phyloP scores from a whole-genome alignment of 345 rosid genomes.

The Populus davidiana region DNA sequence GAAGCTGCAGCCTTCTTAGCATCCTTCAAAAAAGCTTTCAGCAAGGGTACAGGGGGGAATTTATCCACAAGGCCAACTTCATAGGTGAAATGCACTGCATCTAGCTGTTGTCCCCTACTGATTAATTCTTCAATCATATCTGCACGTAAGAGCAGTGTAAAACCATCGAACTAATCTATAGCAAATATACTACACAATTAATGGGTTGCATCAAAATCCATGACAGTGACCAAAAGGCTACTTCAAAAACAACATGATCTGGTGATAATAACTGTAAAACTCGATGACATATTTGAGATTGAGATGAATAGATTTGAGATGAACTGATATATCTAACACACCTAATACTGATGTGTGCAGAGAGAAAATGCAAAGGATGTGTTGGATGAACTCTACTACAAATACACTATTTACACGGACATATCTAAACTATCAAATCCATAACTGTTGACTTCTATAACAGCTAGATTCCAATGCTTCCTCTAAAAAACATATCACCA shows the following conservation, averaged over 20 bases:
- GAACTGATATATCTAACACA: neutral
- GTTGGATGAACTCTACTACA: no score
- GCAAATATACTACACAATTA: neutral
- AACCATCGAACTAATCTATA: neutral
- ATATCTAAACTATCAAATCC: no score
- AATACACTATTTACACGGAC: no score
- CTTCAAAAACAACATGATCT: neutral
- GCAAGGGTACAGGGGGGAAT: slow-evolving; percentile 86
- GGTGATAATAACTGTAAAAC: neutral
- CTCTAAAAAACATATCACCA: no score
- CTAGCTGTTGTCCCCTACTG: slow-evolving; percentile 91
- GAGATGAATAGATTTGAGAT: neutral
- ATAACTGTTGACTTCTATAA: no score
- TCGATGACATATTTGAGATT: neutral
- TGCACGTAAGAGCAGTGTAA: slow-evolving; percentile 20
- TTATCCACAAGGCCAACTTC: slow-evolving; percentile 85
- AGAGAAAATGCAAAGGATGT: no score
- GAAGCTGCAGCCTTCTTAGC: slow-evolving; percentile 87
- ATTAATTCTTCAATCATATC: slow-evolving; percentile 88
- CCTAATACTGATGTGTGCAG: no score
- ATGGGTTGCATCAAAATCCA: no score
- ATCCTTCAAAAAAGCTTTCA: slow-evolving; percentile 81
- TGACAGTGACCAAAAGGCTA: neutral
- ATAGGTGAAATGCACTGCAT: slow-evolving; percentile 94
- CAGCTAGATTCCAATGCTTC: no score